Evolutionary conservation across 2,329 filamentous ascomycete genomes (phyloP), one percentile per base, ranked within the genome.

Genomic region (Dactylella cylindrospora): DNA sequence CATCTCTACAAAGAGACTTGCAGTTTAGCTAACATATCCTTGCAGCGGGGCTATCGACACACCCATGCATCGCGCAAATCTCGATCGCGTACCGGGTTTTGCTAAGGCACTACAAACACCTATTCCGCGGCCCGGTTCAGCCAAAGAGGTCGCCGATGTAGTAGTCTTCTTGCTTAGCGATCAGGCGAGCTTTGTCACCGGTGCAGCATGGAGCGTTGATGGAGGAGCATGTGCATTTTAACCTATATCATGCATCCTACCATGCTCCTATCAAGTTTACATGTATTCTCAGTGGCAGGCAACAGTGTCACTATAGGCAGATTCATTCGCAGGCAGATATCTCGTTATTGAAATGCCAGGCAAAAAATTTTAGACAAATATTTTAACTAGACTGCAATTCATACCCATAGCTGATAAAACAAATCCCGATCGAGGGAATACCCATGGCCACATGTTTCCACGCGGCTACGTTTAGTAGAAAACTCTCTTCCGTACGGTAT

Each of bases 201-300:
- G 32, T 15, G 32, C 32, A 15, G 32, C 32, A 17, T 35, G 32
- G 32, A 35, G 32, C 8, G 32, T 35, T 35, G 32, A 35, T 35
- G 32, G 32, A 15, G 32, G 32, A n/a, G 32, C 32, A 35, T 35
- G 13, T n/a, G 8, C 32, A 3, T 35, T 35, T 17, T 35, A 35
- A 35, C 12, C 31, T 5, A 33, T 12, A 15, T 33, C 17, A 33
- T n/a, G n/a, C n/a, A n/a, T n/a, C n/a, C n/a, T n/a, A n/a, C n/a
- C n/a, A n/a, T n/a, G n/a, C n/a, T n/a, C n/a, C n/a, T n/a, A n/a
- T n/a, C n/a, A n/a, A n/a, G n/a, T n/a, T n/a, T n/a, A n/a, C n/a
- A n/a, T n/a, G n/a, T n/a, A n/a, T n/a, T n/a, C n/a, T n/a, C n/a
- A n/a, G n/a, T n/a, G n/a, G n/a, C n/a, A n/a, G n/a, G n/a, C n/a